Evolutionary conservation across 495 filamentous ascomycete genomes (phyloP).

Genomic region (Daldinia concentrica): DNA sequence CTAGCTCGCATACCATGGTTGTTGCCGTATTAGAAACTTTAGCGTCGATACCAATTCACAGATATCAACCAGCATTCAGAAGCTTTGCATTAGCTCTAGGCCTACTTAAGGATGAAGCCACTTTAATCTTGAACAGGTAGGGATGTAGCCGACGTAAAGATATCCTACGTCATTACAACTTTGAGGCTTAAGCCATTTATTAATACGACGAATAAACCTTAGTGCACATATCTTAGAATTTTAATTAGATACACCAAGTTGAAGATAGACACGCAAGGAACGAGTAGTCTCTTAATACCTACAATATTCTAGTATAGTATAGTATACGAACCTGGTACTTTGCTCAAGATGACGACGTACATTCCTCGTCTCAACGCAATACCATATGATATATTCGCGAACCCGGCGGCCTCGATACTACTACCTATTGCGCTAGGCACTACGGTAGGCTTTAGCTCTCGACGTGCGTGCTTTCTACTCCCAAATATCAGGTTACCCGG

Average conservation of each 20-base stretch:
- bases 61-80: background rate
- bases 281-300: background rate
- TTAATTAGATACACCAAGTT: background rate
- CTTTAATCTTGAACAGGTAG: background rate
- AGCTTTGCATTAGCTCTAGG: constrained; percentile 1
- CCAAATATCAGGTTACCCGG: background rate
- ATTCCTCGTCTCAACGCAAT: constrained; percentile 66
- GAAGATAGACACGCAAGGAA: background rate
- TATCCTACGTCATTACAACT: background rate
- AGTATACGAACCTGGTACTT: background rate
- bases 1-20: background rate
- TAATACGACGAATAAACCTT: background rate
- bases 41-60: background rate
- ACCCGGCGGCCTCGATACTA: constrained; percentile 72
- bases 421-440: constrained; percentile 72
- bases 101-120: background rate
- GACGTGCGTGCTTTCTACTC: constrained; percentile 56
- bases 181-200: background rate
- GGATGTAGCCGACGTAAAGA: background rate
- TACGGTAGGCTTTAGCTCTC: constrained; percentile 67
- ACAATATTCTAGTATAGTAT: background rate
- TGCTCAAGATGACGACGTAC: constrained; percentile 70
- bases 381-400: constrained; percentile 69
- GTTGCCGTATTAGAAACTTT: background rate
- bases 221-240: background rate